These are phyloP conservation scores for Xylaria acuta DNA, from an alignment of 495 filamentous ascomycete genomes.

Conservation along the genomic window DNA sequence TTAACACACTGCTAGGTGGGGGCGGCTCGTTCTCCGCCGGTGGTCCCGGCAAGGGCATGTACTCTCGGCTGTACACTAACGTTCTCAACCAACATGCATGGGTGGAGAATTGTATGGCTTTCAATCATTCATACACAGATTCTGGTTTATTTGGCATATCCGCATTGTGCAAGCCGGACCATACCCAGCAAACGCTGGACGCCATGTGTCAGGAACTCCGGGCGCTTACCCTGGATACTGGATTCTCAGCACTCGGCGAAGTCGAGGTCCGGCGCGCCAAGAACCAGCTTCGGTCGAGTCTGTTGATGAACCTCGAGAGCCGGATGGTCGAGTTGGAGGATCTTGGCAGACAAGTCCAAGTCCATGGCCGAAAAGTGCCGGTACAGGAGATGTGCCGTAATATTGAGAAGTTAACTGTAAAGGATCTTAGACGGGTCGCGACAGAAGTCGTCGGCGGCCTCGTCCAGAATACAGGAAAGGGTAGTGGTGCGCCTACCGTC, in stretches of 20 bases:
- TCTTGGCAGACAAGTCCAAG: constrained; percentile 92
- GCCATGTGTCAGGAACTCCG: constrained; percentile 91
- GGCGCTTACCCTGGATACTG: constrained; percentile 73
- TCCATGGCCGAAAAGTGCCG: constrained; percentile 88
- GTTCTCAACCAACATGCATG: constrained; percentile 96
- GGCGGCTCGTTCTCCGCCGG: constrained; percentile 98
- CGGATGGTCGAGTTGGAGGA: constrained; percentile 99
- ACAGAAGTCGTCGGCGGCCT: constrained; percentile 76
- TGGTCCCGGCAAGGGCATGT: constrained; percentile 98
- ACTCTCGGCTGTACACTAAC: constrained; percentile 94
- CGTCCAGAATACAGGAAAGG: constrained; percentile 75
- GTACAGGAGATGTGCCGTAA: constrained; percentile 90
- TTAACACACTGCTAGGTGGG: constrained; percentile 94
- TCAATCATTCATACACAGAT: constrained; percentile 97
- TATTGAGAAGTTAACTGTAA: constrained; percentile 81
- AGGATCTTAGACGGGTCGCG: constrained; percentile 88
- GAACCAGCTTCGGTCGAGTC: constrained; percentile 88
- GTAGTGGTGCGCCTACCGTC: constrained; percentile 91
- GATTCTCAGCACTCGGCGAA: constrained; percentile 69
- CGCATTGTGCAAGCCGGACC: constrained; percentile 78
- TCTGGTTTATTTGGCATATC: constrained; percentile 93
- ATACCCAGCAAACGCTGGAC: constrained; percentile 81
- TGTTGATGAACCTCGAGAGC: constrained; percentile 97
- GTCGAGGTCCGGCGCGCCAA: constrained; percentile 94
- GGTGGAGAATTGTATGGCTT: constrained; percentile 93